phyloP scores from a whole-genome alignment of 1,139 yeast genomes.

The Candida glucosophila region DNA sequence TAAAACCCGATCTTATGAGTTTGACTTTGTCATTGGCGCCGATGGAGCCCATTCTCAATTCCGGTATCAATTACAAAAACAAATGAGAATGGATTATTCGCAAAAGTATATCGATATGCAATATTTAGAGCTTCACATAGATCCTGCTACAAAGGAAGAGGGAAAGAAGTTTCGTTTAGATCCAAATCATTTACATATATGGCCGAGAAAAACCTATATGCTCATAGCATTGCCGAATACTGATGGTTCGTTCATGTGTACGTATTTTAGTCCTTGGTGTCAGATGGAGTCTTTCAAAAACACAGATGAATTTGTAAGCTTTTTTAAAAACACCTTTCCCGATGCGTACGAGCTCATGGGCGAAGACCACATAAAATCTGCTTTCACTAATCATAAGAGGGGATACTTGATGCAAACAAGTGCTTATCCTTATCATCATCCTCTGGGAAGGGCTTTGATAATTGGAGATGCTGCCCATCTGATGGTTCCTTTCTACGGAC shows the following conservation, averaged over 20 bases:
- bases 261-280: constrained; percentile 78
- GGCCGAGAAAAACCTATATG: constrained; percentile 89
- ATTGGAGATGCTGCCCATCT: constrained; percentile 94
- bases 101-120: constrained; percentile 83
- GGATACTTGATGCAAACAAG: constrained; percentile 67
- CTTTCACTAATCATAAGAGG: constrained; percentile 56
- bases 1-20: constrained; percentile 15
- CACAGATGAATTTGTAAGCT: constrained; percentile 36
- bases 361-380: constrained; percentile 38
- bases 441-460: constrained; percentile 53
- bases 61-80: constrained; percentile 60
- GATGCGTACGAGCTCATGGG: constrained; percentile 73
- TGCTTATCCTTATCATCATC: constrained; percentile 62
- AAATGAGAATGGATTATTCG: constrained; percentile 56
- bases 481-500: constrained; percentile 96
- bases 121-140: constrained; percentile 72
- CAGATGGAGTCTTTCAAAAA: constrained; percentile 45
- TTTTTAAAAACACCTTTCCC: constrained; percentile 57
- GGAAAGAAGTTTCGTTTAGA: constrained; percentile 39
- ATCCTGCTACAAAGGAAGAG: constrained; percentile 25
- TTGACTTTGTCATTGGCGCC: constrained; percentile 68
- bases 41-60: constrained; percentile 83
- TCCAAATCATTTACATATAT: constrained; percentile 78
- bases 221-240: constrained; percentile 79
- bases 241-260: constrained; percentile 84